phyloP scores from a whole-genome alignment of 345 rosid genomes.

The Linum usitatissimum region DNA sequence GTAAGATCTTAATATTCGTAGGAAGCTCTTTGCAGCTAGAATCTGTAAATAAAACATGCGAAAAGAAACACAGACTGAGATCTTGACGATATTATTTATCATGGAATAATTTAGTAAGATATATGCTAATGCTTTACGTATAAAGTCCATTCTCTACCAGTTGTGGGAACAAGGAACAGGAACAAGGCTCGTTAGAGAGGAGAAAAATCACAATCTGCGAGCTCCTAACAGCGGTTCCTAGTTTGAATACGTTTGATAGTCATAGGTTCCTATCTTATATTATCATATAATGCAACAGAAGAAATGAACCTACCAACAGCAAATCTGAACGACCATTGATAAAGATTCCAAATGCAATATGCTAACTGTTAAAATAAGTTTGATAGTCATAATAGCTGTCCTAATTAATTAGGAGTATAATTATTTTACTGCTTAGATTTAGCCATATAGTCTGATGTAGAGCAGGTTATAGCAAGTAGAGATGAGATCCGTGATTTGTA shows the following conservation, averaged over 20 bases:
- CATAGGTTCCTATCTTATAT: neutral
- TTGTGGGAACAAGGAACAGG: neutral
- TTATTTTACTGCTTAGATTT: too few species aligned
- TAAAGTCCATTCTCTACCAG: neutral
- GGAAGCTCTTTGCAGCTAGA: conserved; percentile 84
- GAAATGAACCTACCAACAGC: neutral
- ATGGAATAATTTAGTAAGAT: neutral
- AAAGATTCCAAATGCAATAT: neutral
- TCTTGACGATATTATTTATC: neutral
- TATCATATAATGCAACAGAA: neutral
- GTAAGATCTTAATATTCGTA: conserved; percentile 56
- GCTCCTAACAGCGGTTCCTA: too few species aligned
- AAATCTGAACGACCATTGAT: neutral
- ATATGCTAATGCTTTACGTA: neutral
- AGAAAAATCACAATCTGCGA: neutral
- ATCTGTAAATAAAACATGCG: conserved; percentile 24
- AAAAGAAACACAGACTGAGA: neutral
- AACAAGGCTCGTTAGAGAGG: neutral
- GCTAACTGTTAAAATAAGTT: neutral
- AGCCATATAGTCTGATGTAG: too few species aligned
- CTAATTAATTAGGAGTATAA: neutral
- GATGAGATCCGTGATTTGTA: too few species aligned
- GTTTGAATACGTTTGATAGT: too few species aligned
- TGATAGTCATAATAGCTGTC: too few species aligned
- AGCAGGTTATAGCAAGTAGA: too few species aligned